Conservation (phyloP, 1,284 basidiomycete species). For the Marasmius sp. region DNA sequence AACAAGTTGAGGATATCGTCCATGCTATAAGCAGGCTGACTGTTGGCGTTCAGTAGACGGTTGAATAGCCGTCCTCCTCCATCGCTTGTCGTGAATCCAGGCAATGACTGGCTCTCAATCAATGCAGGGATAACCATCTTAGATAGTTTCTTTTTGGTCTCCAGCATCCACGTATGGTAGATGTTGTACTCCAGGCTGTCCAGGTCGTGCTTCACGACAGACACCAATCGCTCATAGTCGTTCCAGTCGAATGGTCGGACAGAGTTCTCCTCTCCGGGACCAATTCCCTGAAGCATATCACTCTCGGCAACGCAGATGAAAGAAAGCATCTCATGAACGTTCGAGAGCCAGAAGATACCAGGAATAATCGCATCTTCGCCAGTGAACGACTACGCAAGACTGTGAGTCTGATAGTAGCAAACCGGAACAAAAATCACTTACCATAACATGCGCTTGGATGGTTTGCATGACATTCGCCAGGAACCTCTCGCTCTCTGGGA, state of each 20-base stretch:
- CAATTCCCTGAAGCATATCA: conserved; percentile 97
- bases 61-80: conserved; percentile 93
- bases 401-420: background rate
- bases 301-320: conserved; percentile 99
- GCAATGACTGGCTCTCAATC: conserved; percentile 96
- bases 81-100: conserved; percentile 96
- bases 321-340: conserved; percentile 99
- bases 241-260: conserved; percentile 95
- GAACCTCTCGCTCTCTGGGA: conserved; percentile 96
- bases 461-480: conserved; percentile 99
- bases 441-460: conserved; percentile 98
- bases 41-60: conserved; percentile 84
- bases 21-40: conserved; percentile 93
- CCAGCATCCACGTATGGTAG: conserved; percentile 99
- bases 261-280: conserved; percentile 90
- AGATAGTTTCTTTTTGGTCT: conserved; percentile 93
- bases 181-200: conserved; percentile 99
- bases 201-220: conserved; percentile 97
- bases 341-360: conserved; percentile 98
- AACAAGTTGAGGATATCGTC: conserved; percentile 97
- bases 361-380: conserved; percentile 96
- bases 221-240: conserved; percentile 94
- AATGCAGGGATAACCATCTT: conserved; percentile 99
- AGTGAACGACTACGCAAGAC: conserved; percentile 70
- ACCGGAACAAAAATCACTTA: conserved; percentile 37